Evolutionary conservation across 2,329 filamentous ascomycete genomes (phyloP), one percentile per base, ranked within the genome.

Genomic region (Catunica adiposa): DNA sequence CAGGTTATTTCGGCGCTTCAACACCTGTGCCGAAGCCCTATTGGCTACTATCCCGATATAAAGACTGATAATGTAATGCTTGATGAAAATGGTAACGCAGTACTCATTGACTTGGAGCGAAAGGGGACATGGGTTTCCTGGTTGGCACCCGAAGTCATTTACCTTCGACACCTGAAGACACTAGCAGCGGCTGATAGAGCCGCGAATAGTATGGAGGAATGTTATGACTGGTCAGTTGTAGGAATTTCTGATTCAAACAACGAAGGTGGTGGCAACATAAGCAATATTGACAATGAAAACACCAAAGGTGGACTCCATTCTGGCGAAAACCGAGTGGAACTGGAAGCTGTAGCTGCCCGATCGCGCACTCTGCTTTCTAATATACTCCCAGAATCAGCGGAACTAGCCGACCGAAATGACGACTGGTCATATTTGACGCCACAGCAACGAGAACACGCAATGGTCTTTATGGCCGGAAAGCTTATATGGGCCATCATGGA

Each of bases 401-500:
- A 3, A 48, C 25, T 22, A 23, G 9, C 7, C 17, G 15, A 26
- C 20, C 3, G 6, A 17, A 25, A 37, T 5, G n/a, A 25, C 14
- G 40, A 38, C 42, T 57, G 56, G 56, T 15, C 22, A 1, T 22
- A 44, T 9, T 23, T 57, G 11, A 47, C 51, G 5, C 20, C 8
- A 6, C 15, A n/a, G 5, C 48, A 57, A 48, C 29, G 26, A n/a
- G 51, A 54, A 31, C 26, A 25, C 20, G 22, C 40, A 11, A 53
- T 53, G 51, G 44, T 52, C 4, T 59, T 54, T 26, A 48, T 59
- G 44, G 15, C 54, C 23, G 54, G 54, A 5, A 54, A 54, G n/a
- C 29, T 59, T 22, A 22, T 59, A 0, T 59, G 57, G 57, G 53
- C 40, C 38, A 48, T 59, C n/a, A 54, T 56, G 15, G 57, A 56